phyloP scores from a whole-genome alignment of 2,329 filamentous ascomycete genomes.

The Lasiodiplodia gonubiensis region DNA sequence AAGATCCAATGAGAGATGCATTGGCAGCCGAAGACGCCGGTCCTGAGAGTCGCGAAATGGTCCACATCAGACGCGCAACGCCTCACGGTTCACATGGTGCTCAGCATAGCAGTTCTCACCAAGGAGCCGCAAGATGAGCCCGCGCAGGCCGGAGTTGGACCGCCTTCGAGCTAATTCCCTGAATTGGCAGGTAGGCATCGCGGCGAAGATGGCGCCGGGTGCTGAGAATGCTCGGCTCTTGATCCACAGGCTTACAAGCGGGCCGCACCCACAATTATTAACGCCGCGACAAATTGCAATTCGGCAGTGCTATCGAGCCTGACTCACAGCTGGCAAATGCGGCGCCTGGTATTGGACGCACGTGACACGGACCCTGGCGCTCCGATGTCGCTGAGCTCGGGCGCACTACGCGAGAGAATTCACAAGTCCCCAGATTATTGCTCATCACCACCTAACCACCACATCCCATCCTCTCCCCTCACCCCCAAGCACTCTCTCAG shows the following conservation, averaged over 20 bases:
- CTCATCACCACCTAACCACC: slow-evolving; percentile 22
- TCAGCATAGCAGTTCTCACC: background rate
- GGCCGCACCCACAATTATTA: background rate
- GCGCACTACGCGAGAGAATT: slow-evolving; percentile 26
- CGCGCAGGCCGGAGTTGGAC: background rate
- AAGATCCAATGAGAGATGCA: slow-evolving; percentile 12
- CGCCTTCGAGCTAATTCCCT: slow-evolving; percentile 6
- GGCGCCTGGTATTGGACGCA: slow-evolving; percentile 18
- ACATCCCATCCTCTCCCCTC: slow-evolving; percentile 34
- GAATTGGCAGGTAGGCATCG: background rate
- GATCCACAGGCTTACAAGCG: background rate
- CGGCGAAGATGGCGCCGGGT: background rate
- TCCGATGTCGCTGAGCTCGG: slow-evolving; percentile 28
- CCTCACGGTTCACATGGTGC: background rate
- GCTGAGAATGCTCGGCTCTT: background rate
- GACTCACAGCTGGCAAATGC: slow-evolving; percentile 10
- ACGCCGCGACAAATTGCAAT: background rate
- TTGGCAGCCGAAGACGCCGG: background rate
- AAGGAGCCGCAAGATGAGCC: background rate
- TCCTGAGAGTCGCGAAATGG: background rate
- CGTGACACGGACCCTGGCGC: slow-evolving; percentile 10
- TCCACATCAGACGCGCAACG: background rate
- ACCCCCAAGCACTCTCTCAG: slow-evolving; percentile 34
- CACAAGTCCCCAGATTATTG: slow-evolving; percentile 21
- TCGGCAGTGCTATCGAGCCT: background rate